phyloP scores from a whole-genome alignment of 495 filamentous ascomycete species.

The Jackrogersella minutella region DNA sequence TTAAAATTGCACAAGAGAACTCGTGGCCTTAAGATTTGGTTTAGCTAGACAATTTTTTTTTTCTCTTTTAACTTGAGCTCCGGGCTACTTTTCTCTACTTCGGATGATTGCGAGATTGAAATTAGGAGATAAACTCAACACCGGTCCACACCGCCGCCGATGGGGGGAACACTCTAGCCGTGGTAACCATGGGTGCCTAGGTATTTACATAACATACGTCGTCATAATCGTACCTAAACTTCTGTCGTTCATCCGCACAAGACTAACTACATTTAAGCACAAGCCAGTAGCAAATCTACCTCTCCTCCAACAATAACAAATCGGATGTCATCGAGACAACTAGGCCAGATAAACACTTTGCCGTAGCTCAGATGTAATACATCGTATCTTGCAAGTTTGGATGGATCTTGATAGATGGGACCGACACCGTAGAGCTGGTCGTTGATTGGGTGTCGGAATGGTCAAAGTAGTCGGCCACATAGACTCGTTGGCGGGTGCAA shows the following conservation, averaged over 20 bases:
- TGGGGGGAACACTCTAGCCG: background rate
- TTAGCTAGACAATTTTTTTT: no score
- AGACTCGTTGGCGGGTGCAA: constrained; percentile 73
- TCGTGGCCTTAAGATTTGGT: no score
- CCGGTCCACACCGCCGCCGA: background rate
- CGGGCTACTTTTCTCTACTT: no score
- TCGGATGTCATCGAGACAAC: background rate
- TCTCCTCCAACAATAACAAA: background rate
- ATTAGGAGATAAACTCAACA: background rate
- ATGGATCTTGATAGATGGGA: constrained; percentile 51
- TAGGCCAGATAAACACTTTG: background rate
- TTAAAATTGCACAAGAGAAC: no score
- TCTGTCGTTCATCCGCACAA: background rate
- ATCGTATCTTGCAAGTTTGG: constrained; percentile 66
- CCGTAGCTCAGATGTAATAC: constrained; percentile 72
- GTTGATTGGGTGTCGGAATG: constrained; percentile 46
- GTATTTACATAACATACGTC: background rate
- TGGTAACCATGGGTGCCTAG: no score
- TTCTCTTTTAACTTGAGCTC: no score
- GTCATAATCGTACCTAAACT: background rate
- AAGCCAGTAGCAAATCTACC: background rate
- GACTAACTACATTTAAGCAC: background rate
- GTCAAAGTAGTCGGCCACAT: constrained; percentile 67
- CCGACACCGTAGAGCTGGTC: constrained; percentile 22
- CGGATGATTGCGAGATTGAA: background rate